A percentile compares a stretch with the other conserved stretches of the same genome.
phyloP scores from a whole-genome alignment of 2,329 filamentous ascomycete genomes.

The Cytospora piceae region DNA sequence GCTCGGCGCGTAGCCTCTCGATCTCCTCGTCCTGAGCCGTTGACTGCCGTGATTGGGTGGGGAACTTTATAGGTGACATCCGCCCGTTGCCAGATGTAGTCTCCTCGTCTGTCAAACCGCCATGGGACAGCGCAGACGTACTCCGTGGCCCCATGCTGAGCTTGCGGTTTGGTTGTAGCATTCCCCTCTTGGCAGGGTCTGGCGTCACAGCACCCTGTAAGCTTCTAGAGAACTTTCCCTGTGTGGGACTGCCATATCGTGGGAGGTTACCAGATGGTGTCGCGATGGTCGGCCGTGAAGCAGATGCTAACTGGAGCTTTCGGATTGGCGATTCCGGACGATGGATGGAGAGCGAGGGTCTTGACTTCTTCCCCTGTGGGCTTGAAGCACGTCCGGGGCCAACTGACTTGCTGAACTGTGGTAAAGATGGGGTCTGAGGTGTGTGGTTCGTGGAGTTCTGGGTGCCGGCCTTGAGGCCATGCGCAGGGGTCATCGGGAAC shows the following conservation, averaged over 20 bases:
- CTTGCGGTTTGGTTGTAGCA: constrained; percentile 52
- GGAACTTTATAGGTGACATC: constrained; percentile 56
- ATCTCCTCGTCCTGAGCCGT: constrained; percentile 69
- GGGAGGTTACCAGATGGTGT: constrained; percentile 55
- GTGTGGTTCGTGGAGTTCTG: constrained; percentile 66
- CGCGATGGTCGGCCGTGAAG: constrained; percentile 59
- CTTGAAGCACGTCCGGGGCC: constrained; percentile 75
- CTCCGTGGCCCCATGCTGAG: constrained; percentile 61
- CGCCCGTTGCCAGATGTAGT: constrained; percentile 55
- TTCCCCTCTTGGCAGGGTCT: constrained; percentile 60
- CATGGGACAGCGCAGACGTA: constrained; percentile 60
- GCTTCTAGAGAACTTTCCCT: constrained; percentile 66
- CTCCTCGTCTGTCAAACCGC: constrained; percentile 61
- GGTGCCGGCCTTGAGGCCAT: constrained; percentile 55
- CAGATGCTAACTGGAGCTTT: constrained; percentile 66
- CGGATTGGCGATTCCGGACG: constrained; percentile 86
- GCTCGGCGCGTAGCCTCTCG: constrained; percentile 69
- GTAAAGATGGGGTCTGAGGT: constrained; percentile 66
- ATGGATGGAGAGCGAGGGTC: constrained; percentile 81
- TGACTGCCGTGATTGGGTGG: constrained; percentile 55
- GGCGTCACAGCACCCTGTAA: constrained; percentile 56
- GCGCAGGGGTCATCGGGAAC: constrained; percentile 67
- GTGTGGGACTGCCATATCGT: constrained; percentile 65
- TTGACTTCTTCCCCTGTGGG: constrained; percentile 70
- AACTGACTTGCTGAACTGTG: constrained; percentile 87